Evolutionary conservation across 169 alveolate species (phyloP), one percentile per base, ranked within the genome.

Genomic region (Babesia caballi): DNA sequence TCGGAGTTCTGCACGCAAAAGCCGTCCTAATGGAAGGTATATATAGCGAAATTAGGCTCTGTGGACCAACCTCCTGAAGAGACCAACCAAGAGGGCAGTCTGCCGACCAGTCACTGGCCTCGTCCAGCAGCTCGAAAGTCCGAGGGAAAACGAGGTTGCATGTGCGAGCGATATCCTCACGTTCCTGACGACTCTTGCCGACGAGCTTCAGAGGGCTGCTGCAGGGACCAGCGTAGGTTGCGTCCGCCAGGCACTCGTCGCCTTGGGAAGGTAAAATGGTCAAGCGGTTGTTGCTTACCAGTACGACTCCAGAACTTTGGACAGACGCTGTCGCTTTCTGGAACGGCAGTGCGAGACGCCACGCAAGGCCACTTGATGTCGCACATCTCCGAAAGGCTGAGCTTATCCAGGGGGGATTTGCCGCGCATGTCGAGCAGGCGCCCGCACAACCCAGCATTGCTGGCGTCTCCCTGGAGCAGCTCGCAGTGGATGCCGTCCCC

Each of bases 321-420:
- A 78, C 93, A 88, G n/a, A 69, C 32, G 9, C 44, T 15, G 27
- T 81, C 77, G 35, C 73, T 67, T 33, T 60, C 42, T 3, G 76
- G 51, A 5, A 54, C 32, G 28, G 49, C 28, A 4, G 49, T 61
- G 46, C 50, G 60, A 23, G 40, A 46, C 49, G 72, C 71, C 23
- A 74, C 40, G 52, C 91, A 88, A 7, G 91, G 91, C 93, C 93
- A 88, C 40, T 60, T 75, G 4, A 84, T 17, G 52, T 60, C 52
- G 49, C 93, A 88, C 69, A 38, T 65, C 19, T 73, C 65, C 42
- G 82, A 56, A 60, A 85, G 74, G 38, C 52, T 46, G 23, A 82
- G 82, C 46, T 81, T 83, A 44, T 88, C 91, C 30, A 66, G 35
- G 32, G 82, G 67, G 9, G 90, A 71, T 49, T 70, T 82, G 50